Evolutionary conservation across 1,139 yeast species (phyloP).

Genomic region (Kazachstania sp.): DNA sequence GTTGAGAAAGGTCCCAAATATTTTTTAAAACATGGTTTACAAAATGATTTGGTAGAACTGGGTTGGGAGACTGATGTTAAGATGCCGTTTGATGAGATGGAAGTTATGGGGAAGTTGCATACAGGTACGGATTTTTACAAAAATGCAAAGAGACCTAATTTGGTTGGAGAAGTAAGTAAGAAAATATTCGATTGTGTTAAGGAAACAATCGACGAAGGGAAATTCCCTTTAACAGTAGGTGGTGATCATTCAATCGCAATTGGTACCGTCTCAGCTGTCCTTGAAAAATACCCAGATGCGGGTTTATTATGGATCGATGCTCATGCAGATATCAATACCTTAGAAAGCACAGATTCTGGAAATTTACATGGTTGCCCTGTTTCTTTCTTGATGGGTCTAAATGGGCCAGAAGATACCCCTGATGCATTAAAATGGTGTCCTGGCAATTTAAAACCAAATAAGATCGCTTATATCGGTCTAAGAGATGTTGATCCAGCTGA

Average conservation of each 20-base stretch:
- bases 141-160: conserved; percentile 61
- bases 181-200: conserved; percentile 55
- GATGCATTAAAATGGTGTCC: conserved; percentile 78
- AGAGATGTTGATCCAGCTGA: conserved; percentile 91
- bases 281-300: conserved; percentile 73
- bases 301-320: conserved; percentile 96
- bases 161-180: conserved; percentile 68
- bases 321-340: conserved; percentile 93
- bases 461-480: conserved; percentile 86
- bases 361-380: conserved; percentile 97
- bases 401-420: conserved; percentile 47
- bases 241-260: conserved; percentile 97
- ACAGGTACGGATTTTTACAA: conserved; percentile 43
- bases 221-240: conserved; percentile 78
- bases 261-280: conserved; percentile 82
- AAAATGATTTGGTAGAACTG: conserved; percentile 49
- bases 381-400: conserved; percentile 77
- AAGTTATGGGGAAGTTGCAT: conserved; percentile 34
- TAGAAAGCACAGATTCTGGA: conserved; percentile 78
- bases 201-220: conserved; percentile 37
- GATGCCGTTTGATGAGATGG: conserved; percentile 48
- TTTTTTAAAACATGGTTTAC: conserved; percentile 63
- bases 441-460: conserved; percentile 48
- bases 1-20: conserved; percentile 91
- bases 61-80: conserved; percentile 63